Evolutionary conservation across 2,329 filamentous ascomycete species (phyloP).

Genomic region (Cercospora sp.): DNA sequence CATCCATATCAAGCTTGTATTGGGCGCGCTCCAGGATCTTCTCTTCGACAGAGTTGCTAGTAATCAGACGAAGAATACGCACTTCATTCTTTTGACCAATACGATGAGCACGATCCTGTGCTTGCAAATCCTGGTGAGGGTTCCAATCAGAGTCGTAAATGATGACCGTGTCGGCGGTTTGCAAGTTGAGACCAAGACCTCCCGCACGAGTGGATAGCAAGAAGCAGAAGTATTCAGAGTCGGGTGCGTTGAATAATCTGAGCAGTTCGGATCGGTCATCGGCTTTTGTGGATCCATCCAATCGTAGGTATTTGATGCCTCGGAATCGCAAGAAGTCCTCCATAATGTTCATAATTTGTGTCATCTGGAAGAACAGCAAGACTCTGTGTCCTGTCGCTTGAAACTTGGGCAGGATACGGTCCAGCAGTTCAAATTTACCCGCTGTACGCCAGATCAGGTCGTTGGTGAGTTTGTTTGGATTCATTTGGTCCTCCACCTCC

Average conservation of each 20-base stretch:
- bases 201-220: slow-evolving; percentile 96
- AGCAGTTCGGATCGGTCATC: slow-evolving; percentile 93
- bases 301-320: slow-evolving; percentile 80
- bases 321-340: slow-evolving; percentile 91
- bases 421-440: slow-evolving; percentile 95
- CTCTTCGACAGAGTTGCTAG: slow-evolving; percentile 94
- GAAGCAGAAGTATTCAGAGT: slow-evolving; percentile 96
- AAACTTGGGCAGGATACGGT: slow-evolving; percentile 92
- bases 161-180: slow-evolving; percentile 97
- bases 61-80: slow-evolving; percentile 91
- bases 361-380: slow-evolving; percentile 99
- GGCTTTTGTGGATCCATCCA: slow-evolving; percentile 96
- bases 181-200: slow-evolving; percentile 94
- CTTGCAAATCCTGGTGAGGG: slow-evolving; percentile 97
- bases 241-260: slow-evolving; percentile 81
- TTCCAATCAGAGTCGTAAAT: slow-evolving; percentile 99
- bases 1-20: slow-evolving; percentile 98
- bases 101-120: slow-evolving; percentile 99
- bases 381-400: slow-evolving; percentile 87
- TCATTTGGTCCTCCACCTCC: slow-evolving; percentile 97
- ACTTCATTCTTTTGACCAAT: slow-evolving; percentile 99
- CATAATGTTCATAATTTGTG: slow-evolving; percentile 99
- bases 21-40: slow-evolving; percentile 96
- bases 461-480: slow-evolving; percentile 82
- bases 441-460: slow-evolving; percentile 93